Evolutionary conservation across 768 basidiomycete genomes (phyloP), one percentile per base, ranked within the genome.

Genomic region (Tylopilus sp.): DNA sequence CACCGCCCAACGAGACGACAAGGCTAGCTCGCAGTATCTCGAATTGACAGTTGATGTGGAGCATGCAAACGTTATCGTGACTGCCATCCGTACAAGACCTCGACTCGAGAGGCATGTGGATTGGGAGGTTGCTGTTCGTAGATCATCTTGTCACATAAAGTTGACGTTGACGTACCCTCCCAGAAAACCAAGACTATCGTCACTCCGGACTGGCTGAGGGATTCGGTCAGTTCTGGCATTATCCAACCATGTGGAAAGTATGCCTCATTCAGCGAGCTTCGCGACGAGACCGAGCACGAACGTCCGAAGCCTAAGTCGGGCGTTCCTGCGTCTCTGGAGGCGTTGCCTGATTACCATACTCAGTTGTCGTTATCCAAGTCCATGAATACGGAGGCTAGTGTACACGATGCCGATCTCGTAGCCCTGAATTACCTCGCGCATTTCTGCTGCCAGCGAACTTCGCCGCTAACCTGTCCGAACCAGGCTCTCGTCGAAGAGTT

Each of bases 101-200:
- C 78, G 90, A 3, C 71, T 92, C 1, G 84, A 89, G 67, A 74
- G 89, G 45, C 88, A 91, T 67, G 48, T 92, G 14, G 61, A 76
- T 28, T 86, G 85, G 85, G 69, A 75, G 2, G 59, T 83, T 30
- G 84, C 86, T 25, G 89, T 89, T 64, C 65, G 85, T 74, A 42
- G 30, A 17, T 45, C 9, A 14, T 40, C 19, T 41, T 26, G 17
- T 36, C 34, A n/a, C 16, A 26, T 29, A 13, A 14, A 40, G 2
- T 46, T 59, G 42, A 45, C 54, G 50, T 47, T 59, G 41, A 46
- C 54, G 51, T 28, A 31, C 41, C 26, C 3, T 37, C 6, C n/a
- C 60, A 89, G 86, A 80, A 76, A 72, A 74, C 74, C 30, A 90
- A 86, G 60, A 73, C 78, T 0, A 77, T 90, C 22, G 87, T 92